Percentiles rank a stretch among this genome's conserved stretches.
These are phyloP conservation scores for Entelexis sorbosivorans DNA, from an alignment of 1,139 yeast genomes.

Conservation along the genomic window DNA sequence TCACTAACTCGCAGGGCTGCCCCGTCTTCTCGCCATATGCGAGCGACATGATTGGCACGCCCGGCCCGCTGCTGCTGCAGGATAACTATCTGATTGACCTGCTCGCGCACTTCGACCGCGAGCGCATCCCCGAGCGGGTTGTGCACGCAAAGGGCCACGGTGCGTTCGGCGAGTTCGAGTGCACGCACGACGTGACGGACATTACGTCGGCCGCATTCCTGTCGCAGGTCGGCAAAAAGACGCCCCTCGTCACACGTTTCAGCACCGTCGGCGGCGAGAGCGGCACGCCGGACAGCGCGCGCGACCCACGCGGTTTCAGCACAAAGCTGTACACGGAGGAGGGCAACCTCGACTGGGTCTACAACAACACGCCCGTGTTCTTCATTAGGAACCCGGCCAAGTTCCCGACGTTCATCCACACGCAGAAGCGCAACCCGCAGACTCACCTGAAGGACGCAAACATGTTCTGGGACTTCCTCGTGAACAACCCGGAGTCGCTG, in stretches of 20 bases:
- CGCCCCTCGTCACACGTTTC: conserved; percentile 63
- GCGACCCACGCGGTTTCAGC: conserved; percentile 86
- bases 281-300: conserved; percentile 75
- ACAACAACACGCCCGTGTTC: conserved; percentile 82
- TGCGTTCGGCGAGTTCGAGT: conserved; percentile 69
- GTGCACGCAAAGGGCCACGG: conserved; percentile 89
- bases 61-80: conserved; percentile 67
- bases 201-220: conserved; percentile 60
- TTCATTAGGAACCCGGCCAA: conserved; percentile 78
- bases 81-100: conserved; percentile 70
- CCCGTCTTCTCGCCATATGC: conserved; percentile 60
- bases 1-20: conserved; percentile 65
- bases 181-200: conserved; percentile 73
- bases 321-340: conserved; percentile 78
- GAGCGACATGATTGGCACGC: conserved; percentile 58
- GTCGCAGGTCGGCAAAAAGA: conserved; percentile 64
- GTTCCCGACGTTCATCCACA: conserved; percentile 82
- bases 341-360: conserved; percentile 80
- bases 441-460: conserved; percentile 69
- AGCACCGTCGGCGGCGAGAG: conserved; percentile 84
- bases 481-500: conserved; percentile 50
- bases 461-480: conserved; percentile 59
- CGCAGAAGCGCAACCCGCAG: conserved; percentile 78
- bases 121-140: conserved; percentile 79
- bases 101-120: conserved; percentile 75